phyloP scores from a whole-genome alignment of 1,284 basidiomycete species.

The Mycena sp. region DNA sequence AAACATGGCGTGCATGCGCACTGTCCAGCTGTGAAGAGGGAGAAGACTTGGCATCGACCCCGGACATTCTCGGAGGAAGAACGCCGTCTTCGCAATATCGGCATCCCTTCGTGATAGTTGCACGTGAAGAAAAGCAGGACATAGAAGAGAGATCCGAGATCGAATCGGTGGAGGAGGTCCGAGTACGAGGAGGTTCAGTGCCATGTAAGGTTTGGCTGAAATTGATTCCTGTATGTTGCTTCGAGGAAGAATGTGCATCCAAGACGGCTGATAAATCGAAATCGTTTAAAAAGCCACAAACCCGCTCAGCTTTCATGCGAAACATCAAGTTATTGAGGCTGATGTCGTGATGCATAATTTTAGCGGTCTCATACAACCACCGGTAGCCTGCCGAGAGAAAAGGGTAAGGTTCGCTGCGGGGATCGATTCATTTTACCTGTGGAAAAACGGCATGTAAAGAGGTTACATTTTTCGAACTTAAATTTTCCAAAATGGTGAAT shows the following conservation, averaged over 20 bases:
- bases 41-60: too few species aligned
- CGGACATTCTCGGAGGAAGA: too few species aligned
- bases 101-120: neutral
- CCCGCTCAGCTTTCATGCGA: conserved; percentile 4
- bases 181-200: conserved; percentile 1
- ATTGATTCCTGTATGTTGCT: conserved; percentile 4
- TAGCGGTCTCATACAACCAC: conserved; percentile 11
- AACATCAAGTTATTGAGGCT: conserved; percentile 21
- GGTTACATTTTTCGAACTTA: too few species aligned
- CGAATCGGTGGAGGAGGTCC: conserved; percentile 2
- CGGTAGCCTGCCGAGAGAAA: conserved; percentile 7
- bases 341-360: conserved; percentile 18
- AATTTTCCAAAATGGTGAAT: too few species aligned
- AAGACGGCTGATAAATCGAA: conserved; percentile 6
- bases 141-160: conserved; percentile 19
- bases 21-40: too few species aligned
- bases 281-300: conserved; percentile 19
- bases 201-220: conserved; percentile 12
- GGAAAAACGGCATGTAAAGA: too few species aligned
- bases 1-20: too few species aligned
- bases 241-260: conserved; percentile 9
- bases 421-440: too few species aligned
- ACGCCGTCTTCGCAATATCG: too few species aligned
- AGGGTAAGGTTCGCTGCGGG: too few species aligned
- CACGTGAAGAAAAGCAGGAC: conserved; percentile 1